Evolutionary conservation across 257 asterid genomes (phyloP), one percentile per base, ranked within the genome.

Genomic region (Mentha longifolia): DNA sequence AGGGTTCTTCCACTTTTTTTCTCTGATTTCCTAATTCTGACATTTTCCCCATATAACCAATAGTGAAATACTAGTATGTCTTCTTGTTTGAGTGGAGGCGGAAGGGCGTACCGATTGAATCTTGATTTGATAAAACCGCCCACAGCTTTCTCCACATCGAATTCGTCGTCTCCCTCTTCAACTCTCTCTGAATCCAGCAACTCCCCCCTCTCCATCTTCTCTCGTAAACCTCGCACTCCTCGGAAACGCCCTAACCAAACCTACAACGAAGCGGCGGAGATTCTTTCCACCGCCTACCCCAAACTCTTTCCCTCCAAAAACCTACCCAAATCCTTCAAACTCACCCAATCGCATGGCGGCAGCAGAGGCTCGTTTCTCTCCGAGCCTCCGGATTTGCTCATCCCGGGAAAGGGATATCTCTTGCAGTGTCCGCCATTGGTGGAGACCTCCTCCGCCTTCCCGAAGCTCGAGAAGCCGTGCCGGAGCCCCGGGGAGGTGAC

Each of bases 211-310:
- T 78, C 87, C 31, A 87, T 89, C 81, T 84, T 92, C 51, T 81
- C 91, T 0, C 54, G 97, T 63, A 92, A 92, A 25, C 79, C 97
- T 28, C 84, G 98, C n/a, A 87, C 97, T 1, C 96, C 92, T 7
- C 92, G 98, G 28, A 92, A 92, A 67, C 74, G 98, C 78, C 98
- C 97, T 28, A 92, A 90, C n/a, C 97, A 92, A 13, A 88, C 81
- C 0, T 88, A 92, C 83, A 83, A 88, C 67, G 98, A 92, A 70
- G 98, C 98, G 0, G 98, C 96, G 1, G 81, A 95, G 1, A 79
- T 92, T 22, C 88, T 92, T 22, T 90, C 92, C 64, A 80, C 95
- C 2, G 92, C 90, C 1, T 81, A 84, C 19, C 98, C 97, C 25
- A 88, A 87, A 61, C 67, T 92, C 6, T 92, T 92, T 67, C 76